Base-by-base conservation (phyloP, 495 filamentous ascomycete species). In the Immersiella caudata region DNA sequence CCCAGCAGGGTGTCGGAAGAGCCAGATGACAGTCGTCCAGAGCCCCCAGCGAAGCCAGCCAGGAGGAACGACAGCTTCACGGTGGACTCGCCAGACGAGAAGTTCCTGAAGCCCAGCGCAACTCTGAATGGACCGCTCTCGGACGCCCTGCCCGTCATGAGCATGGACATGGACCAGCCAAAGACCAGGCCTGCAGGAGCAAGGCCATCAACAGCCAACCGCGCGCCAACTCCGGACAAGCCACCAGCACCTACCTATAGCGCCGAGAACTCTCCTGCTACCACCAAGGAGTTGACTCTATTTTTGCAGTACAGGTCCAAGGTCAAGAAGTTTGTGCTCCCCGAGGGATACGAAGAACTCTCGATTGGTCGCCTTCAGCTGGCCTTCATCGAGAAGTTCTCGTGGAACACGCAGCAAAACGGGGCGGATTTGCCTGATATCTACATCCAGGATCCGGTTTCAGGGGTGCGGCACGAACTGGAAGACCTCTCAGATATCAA, bases 371-470 rank as follows among this genome's bases (percentile, higher is more conserved):
- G 93, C 12, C 79, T 99, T 64, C 95, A 98, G 73, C 85, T 98
- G 35, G 94, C 94, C n/a, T 99, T 99, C 76, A 99, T 99, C 70
- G 96, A 98, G 69, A 98, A 97, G 72, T 99, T 99, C 72, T 93
- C 93, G 7, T 99, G 96, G 93, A 97, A 95, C 70, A 96, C 93
- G 0, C 94, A 97, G 69, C 91, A 89, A 71, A 94, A 98, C 74
- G 95, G 96, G 24, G 88, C 87, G 14, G 95, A 99, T 72, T 82
- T 99, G 29, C 95, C 95, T 0, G 95, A 98, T 71, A 97, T 99
- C 29, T 97, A 98, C 76, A 94, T 99, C 49, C 96, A 99, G 77
- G 95, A 99, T 76, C 88, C 94, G 6, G 85, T 97, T 12, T 97
- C 94, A 9, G 96, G 95, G 5, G 91, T 97, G 25, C 91, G 95